These are phyloP conservation scores for Ophiocytium majus DNA, from an alignment of 352 stramenopile genomes.

Conservation along the genomic window DNA sequence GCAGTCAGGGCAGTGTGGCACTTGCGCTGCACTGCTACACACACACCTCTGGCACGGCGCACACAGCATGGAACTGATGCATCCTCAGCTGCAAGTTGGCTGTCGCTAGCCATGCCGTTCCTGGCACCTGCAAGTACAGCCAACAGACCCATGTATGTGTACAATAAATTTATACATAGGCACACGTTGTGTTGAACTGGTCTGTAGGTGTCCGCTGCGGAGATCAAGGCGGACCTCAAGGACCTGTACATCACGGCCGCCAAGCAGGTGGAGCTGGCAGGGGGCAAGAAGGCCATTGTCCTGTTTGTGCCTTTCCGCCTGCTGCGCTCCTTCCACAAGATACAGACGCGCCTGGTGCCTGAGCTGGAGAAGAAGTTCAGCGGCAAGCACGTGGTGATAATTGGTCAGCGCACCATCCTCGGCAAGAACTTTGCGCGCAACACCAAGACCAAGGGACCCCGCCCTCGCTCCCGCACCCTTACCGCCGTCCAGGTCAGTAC, in stretches of 20 bases:
- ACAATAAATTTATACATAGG: too few species aligned
- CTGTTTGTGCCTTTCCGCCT: slow-evolving; percentile 98
- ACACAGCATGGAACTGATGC: not conserved
- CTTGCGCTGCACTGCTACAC: not conserved
- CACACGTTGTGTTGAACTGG: too few species aligned
- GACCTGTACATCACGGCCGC: slow-evolving; percentile 97
- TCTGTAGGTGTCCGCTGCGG: slow-evolving; percentile 79
- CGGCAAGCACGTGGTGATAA: slow-evolving; percentile 95
- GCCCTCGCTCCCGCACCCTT: slow-evolving; percentile 93
- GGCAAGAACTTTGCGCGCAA: slow-evolving; percentile 91
- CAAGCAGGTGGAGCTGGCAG: slow-evolving; percentile 68
- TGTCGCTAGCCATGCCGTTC: not conserved
- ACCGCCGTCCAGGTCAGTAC: slow-evolving; percentile 95
- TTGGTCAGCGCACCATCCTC: slow-evolving; percentile 98
- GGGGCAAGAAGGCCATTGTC: slow-evolving; percentile 90
- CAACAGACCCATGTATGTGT: too few species aligned
- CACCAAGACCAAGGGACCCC: slow-evolving; percentile 87
- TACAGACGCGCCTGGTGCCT: slow-evolving; percentile 93
- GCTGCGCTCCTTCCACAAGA: slow-evolving; percentile 96
- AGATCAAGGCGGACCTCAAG: slow-evolving; percentile 96
- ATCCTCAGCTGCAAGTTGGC: not conserved
- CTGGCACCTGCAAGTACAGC: too few species aligned
- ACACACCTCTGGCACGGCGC: not conserved
- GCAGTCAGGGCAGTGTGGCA: too few species aligned
- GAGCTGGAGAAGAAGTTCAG: slow-evolving; percentile 99